Evolutionary conservation across 2,329 filamentous ascomycete species (phyloP).

Genomic region (Fragosphaeria purpurea): DNA sequence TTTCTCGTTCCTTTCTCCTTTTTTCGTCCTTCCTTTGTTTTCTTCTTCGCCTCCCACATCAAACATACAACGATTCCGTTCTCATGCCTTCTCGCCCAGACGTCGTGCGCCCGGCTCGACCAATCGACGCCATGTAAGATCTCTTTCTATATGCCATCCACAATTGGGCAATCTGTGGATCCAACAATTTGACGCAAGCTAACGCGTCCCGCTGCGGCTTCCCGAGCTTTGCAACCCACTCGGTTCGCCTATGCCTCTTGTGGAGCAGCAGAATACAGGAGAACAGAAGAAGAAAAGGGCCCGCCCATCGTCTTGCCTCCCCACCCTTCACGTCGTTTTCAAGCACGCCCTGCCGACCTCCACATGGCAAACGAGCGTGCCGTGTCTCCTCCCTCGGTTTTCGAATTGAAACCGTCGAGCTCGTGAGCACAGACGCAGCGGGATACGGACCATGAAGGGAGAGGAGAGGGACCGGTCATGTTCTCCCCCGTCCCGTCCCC

Average conservation of each 20-base stretch:
- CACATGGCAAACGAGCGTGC: background rate
- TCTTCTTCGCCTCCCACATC: background rate
- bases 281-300: background rate
- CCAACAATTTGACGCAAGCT: conserved; percentile 4
- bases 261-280: background rate
- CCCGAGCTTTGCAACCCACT: background rate
- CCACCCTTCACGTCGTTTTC: background rate
- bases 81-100: conserved; percentile 1
- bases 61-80: background rate
- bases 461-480: no score
- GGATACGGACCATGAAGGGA: no score
- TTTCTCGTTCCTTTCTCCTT: background rate
- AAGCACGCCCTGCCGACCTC: background rate
- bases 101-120: background rate
- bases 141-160: conserved; percentile 3
- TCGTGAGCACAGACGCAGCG: no score
- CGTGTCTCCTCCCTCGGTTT: background rate
- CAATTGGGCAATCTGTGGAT: conserved; percentile 5
- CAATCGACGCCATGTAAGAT: conserved; percentile 2
- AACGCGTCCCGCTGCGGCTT: conserved; percentile 1
- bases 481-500: no score
- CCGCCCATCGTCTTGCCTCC: background rate
- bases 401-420: no score
- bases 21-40: background rate
- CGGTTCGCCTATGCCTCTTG: no score